Evolutionary conservation across 257 asterid genomes (phyloP).

Genomic region (Craterostigma plantagineum): DNA sequence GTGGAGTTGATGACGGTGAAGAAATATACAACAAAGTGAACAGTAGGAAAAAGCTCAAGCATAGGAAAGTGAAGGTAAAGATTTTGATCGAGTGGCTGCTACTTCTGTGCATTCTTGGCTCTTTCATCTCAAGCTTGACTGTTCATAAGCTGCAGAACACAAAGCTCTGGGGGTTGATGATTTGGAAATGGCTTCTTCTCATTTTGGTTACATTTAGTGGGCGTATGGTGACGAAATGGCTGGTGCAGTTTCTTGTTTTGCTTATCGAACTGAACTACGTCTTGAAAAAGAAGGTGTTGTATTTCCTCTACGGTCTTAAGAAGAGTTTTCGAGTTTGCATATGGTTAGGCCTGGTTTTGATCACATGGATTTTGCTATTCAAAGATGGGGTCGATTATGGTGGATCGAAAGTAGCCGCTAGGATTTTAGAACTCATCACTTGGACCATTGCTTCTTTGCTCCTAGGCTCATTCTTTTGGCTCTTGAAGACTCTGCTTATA

Average conservation of each 20-base stretch:
- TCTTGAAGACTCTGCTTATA: slow-evolving; percentile 57
- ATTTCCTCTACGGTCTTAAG: slow-evolving; percentile 64
- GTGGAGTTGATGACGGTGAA: slow-evolving; percentile 59
- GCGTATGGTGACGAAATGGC: slow-evolving; percentile 47
- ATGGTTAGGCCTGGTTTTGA: slow-evolving; percentile 56
- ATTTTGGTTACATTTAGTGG: slow-evolving; percentile 80
- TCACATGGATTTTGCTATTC: slow-evolving; percentile 55
- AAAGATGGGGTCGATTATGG: slow-evolving; percentile 19
- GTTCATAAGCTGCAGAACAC: slow-evolving; percentile 21
- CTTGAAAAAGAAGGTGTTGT: slow-evolving; percentile 62
- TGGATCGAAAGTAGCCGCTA: slow-evolving; percentile 14
- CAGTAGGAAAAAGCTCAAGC: slow-evolving; percentile 39
- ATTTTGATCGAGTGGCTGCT: slow-evolving; percentile 68
- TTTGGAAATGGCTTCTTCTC: slow-evolving; percentile 79
- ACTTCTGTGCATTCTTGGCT: slow-evolving; percentile 44
- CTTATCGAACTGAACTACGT: slow-evolving; percentile 61
- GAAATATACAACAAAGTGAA: slow-evolving; percentile 74
- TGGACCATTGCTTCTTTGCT: slow-evolving; percentile 63
- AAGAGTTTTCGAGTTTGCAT: slow-evolving; percentile 49
- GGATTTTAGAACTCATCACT: slow-evolving; percentile 39
- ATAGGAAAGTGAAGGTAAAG: slow-evolving; percentile 41
- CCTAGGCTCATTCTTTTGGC: slow-evolving; percentile 64
- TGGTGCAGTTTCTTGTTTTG: slow-evolving; percentile 44
- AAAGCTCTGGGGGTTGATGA: slow-evolving; percentile 35
- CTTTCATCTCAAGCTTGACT: slow-evolving; percentile 38